Evolutionary conservation across 148 eudicot genomes (phyloP).

Genomic region (Amaranthus hypochondriacus): DNA sequence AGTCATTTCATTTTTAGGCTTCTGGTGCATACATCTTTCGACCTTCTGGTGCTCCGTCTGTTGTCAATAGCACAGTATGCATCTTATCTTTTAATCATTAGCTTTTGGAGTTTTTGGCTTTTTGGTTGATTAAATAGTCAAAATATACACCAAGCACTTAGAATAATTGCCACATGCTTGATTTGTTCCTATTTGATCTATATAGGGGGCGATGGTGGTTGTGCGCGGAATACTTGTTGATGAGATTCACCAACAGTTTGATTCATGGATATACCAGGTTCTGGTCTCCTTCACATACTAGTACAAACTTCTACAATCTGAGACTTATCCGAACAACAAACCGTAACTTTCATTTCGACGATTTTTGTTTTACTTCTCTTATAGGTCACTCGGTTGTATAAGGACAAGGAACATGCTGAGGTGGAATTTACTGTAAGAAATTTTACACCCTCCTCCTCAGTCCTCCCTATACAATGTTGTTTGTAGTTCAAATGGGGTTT

Average conservation of each 20-base stretch:
- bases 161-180: background rate
- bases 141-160: too few species aligned
- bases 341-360: too few species aligned
- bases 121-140: too few species aligned
- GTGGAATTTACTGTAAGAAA: slow-evolving; percentile 68
- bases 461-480: background rate
- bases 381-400: slow-evolving; percentile 69
- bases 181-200: background rate
- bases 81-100: background rate
- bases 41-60: slow-evolving; percentile 33
- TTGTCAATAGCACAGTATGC: slow-evolving; percentile 43
- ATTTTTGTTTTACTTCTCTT: background rate
- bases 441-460: background rate
- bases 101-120: too few species aligned
- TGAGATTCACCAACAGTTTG: slow-evolving; percentile 75
- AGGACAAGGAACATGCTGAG: slow-evolving; percentile 81
- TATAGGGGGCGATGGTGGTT: slow-evolving; percentile 56
- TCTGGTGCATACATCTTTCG: slow-evolving; percentile 90
- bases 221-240: slow-evolving; percentile 69
- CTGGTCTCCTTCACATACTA: background rate
- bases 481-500: slow-evolving; percentile 2
- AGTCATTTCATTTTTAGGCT: slow-evolving; percentile 31
- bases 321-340: too few species aligned
- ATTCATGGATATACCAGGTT: slow-evolving; percentile 85
- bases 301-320: background rate